Evolutionary conservation across 2,329 filamentous ascomycete species (phyloP).

Genomic region (Aspergillus fructus): DNA sequence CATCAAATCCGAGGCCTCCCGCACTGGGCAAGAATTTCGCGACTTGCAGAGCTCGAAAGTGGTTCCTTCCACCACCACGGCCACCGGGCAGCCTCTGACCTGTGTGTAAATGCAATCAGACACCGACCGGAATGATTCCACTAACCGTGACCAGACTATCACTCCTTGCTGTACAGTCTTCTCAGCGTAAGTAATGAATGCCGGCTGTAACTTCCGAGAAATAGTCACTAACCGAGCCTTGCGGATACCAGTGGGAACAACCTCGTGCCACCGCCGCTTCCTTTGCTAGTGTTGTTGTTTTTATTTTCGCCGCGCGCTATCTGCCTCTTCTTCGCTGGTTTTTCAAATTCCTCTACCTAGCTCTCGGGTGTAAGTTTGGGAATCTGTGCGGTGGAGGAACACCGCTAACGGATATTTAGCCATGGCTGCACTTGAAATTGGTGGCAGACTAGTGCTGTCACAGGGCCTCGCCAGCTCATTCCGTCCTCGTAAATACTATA

Average conservation of each 20-base stretch:
- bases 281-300: constrained; percentile 54
- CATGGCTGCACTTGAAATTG: constrained; percentile 58
- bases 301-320: constrained; percentile 65
- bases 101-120: constrained; percentile 42
- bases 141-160: constrained; percentile 53
- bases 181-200: constrained; percentile 52
- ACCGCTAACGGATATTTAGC: constrained; percentile 37
- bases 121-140: not conserved
- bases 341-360: constrained; percentile 60
- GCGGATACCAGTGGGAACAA: constrained; percentile 59
- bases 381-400: constrained; percentile 2
- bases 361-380: constrained; percentile 54
- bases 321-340: constrained; percentile 61
- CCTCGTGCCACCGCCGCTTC: constrained; percentile 63
- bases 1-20: constrained; percentile 56
- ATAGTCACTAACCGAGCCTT: not conserved
- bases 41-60: constrained; percentile 57
- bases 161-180: constrained; percentile 66
- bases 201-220: not conserved
- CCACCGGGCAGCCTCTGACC: constrained; percentile 62
- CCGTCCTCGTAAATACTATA: constrained; percentile 65
- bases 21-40: constrained; percentile 58
- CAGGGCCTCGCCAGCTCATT: constrained; percentile 61
- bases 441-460: constrained; percentile 55
- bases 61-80: constrained; percentile 54